A percentile compares a stretch with the other conserved stretches of the same genome.
These are phyloP conservation scores for Saccharomyces hybrid DNA, from an alignment of 1,139 yeast species.

Conservation along the genomic window DNA sequence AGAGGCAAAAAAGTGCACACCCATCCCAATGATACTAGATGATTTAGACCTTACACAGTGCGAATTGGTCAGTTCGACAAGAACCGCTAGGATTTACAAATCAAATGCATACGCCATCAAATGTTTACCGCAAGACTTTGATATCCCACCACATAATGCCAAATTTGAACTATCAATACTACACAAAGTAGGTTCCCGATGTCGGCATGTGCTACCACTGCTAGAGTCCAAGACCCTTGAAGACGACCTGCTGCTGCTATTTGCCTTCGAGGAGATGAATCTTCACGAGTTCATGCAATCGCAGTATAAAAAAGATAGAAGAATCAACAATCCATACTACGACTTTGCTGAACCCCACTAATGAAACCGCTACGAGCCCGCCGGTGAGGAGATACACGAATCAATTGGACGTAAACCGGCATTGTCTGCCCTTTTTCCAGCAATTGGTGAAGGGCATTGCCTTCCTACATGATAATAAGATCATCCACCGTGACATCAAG, in stretches of 20 bases:
- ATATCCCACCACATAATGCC: slow-evolving; percentile 29
- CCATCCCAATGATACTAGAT: neutral
- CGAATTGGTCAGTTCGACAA: slow-evolving; percentile 16
- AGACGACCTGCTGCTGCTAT: slow-evolving; percentile 17
- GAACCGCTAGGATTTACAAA: slow-evolving; percentile 21
- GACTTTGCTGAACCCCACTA: slow-evolving; percentile 8
- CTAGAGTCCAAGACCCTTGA: slow-evolving; percentile 10
- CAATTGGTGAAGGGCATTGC: slow-evolving; percentile 45
- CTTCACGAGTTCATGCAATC: slow-evolving; percentile 20
- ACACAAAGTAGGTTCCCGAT: slow-evolving; percentile 10
- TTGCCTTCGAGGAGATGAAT: slow-evolving; percentile 18
- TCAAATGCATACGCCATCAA: slow-evolving; percentile 17
- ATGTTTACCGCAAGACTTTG: slow-evolving; percentile 16
- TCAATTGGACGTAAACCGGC: slow-evolving; percentile 15
- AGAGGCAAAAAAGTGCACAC: neutral
- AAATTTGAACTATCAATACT: slow-evolving; percentile 22
- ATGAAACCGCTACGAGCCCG: neutral
- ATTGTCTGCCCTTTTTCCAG: slow-evolving; percentile 32
- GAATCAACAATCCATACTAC: slow-evolving; percentile 31
- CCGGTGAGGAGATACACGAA: slow-evolving; percentile 9
- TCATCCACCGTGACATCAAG: slow-evolving; percentile 87
- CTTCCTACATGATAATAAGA: slow-evolving; percentile 46
- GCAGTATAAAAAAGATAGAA: slow-evolving; percentile 14
- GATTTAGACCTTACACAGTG: slow-evolving; percentile 6
- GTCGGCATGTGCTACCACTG: slow-evolving; percentile 16